Evolutionary conservation across 1,284 basidiomycete species (phyloP).

Genomic region (Anthracocystis walkeri): DNA sequence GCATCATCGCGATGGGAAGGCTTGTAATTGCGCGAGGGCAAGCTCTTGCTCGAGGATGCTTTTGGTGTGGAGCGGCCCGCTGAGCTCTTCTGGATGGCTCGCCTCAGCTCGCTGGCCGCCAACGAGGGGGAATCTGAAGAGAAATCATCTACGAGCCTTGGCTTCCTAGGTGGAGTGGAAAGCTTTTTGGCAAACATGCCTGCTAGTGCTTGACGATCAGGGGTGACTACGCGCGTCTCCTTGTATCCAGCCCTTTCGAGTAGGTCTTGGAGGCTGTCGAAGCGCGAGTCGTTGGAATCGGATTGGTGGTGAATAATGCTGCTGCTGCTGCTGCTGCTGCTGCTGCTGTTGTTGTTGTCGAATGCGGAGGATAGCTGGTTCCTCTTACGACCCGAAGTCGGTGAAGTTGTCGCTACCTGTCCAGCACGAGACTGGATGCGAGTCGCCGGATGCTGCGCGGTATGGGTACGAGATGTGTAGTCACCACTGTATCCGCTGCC

Average conservation of each 20-base stretch:
- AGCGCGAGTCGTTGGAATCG: constrained; percentile 29
- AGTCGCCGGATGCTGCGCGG: background rate
- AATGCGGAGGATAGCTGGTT: background rate
- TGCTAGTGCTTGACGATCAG: constrained; percentile 36
- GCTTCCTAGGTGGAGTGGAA: constrained; percentile 24
- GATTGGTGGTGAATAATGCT: background rate
- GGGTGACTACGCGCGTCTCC: constrained; percentile 66
- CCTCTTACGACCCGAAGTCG: background rate
- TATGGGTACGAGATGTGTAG: background rate
- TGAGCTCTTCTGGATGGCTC: constrained; percentile 25
- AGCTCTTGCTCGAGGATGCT: constrained; percentile 33
- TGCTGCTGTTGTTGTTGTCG: background rate
- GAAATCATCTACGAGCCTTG: constrained; percentile 37
- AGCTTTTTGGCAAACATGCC: constrained; percentile 40
- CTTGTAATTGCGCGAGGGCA: constrained; percentile 40
- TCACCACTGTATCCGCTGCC: constrained; percentile 12
- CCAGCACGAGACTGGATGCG: background rate
- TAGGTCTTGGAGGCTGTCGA: constrained; percentile 65
- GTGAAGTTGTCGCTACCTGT: background rate
- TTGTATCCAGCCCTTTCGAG: constrained; percentile 66
- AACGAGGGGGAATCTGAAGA: constrained; percentile 39
- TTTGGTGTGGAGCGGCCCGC: constrained; percentile 14
- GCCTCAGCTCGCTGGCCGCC: constrained; percentile 33
- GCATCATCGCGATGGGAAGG: background rate
- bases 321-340: too few species aligned